phyloP scores from a whole-genome alignment of 23 red algal species.

The Gracilaria gracilis region DNA sequence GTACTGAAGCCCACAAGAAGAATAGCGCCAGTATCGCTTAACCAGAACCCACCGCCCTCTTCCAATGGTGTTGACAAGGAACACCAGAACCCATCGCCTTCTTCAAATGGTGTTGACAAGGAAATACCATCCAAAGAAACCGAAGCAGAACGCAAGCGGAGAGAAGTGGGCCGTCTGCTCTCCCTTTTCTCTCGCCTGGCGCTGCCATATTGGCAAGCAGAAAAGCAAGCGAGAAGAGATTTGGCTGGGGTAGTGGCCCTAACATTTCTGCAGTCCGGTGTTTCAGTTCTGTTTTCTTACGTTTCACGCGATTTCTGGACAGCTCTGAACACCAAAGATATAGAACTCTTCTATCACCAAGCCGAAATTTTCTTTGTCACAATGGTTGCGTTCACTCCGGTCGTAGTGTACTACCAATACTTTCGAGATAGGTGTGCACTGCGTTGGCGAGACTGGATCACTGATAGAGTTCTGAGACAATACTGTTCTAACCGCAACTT shows the following conservation, averaged over 20 bases:
- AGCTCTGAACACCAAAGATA: slow-evolving; percentile 83
- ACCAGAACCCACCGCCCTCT: neutral
- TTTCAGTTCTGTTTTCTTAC: slow-evolving; percentile 95
- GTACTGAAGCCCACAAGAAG: neutral
- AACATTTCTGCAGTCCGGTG: slow-evolving; percentile 81
- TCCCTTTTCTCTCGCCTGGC: slow-evolving; percentile 86
- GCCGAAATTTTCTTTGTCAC: slow-evolving; percentile 75
- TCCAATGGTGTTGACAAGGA: neutral
- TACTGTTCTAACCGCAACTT: slow-evolving; percentile 86
- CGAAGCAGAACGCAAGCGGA: slow-evolving; percentile 41
- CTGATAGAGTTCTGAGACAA: slow-evolving; percentile 64
- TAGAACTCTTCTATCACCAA: slow-evolving; percentile 84
- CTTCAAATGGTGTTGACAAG: neutral
- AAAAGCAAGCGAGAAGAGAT: slow-evolving; percentile 70
- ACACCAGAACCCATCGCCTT: neutral
- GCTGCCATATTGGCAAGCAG: slow-evolving; percentile 82
- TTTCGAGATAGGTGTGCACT: slow-evolving; percentile 80
- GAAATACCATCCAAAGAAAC: neutral
- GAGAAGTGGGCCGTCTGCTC: slow-evolving; percentile 74
- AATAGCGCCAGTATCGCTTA: neutral
- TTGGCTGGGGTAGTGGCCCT: slow-evolving; percentile 82
- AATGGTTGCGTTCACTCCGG: slow-evolving; percentile 76
- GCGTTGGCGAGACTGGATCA: slow-evolving; percentile 92
- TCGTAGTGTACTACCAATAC: slow-evolving; percentile 82
- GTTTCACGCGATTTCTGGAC: slow-evolving; percentile 97